Evolutionary conservation across 139 green algal genomes (phyloP), one percentile per base, ranked within the genome.

Genomic region (Pleodorina starrii): DNA sequence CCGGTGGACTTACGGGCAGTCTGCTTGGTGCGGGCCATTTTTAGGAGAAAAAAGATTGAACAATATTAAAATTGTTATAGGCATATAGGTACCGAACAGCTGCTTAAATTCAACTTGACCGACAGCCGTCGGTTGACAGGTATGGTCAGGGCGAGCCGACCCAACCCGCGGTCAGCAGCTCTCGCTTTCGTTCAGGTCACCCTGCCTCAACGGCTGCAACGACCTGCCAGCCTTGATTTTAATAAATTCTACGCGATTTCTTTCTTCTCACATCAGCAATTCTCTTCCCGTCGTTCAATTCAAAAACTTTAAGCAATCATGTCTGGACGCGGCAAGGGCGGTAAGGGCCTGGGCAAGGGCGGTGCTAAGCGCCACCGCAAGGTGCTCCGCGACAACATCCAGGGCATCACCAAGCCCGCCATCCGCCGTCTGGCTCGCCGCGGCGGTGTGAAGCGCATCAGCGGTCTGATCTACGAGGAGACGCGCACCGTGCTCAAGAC

Each of bases 341-440:
- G 96, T 88, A 98, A 98, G 93, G 97, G 97, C 74, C 97, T 99
- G 14, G 96, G 97, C 89, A 98, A 99, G 92, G 93, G 94, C 68
- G 95, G 95, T 77, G 97, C 96, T 92, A 98, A 98, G 96, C 95
- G 96, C 90, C 96, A 98, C 93, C 91, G 96, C 89, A 98, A 98
- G 95, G 96, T 98, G 36, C 90, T 98, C 44, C 95, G 96, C 54
- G 96, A 98, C 86, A 98, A 98, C 94, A 98, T 98, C 93, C 96
- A 98, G 95, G 94, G 97, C 90, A 99, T 99, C 96, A 99, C 97
- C 92, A 98, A 98, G 94, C 96, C 96, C 59, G 96, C 96, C 57
- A 98, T 98, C 89, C 93, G 95, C 54, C 93, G 96, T 87, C 91
- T 99, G 82, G 97, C 97, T 88, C 94, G 96, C 83, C 95, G 97